Evolutionary conservation across 2,329 filamentous ascomycete genomes (phyloP).

Genomic region (Aspergillus piperis): DNA sequence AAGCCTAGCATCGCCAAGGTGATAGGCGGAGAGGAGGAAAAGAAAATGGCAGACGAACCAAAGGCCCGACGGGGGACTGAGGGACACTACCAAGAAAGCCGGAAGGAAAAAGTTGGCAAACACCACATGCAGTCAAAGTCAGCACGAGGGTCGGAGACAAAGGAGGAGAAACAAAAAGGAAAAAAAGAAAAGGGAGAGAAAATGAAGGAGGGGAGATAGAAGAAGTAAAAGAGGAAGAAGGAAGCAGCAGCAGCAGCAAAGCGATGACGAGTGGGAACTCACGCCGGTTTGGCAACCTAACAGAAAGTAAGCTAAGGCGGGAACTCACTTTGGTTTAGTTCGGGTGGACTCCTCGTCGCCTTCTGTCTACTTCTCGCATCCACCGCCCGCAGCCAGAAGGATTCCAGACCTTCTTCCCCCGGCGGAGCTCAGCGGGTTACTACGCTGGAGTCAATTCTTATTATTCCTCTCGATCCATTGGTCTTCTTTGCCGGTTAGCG

Average conservation of each 20-base stretch:
- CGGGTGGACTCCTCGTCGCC: neutral
- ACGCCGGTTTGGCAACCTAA: neutral
- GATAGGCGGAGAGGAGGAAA: neutral
- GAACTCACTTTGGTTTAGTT: neutral
- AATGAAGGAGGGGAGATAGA: neutral
- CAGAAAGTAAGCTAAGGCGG: neutral
- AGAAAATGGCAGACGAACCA: neutral
- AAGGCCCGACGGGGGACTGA: neutral
- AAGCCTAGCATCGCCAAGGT: constrained; percentile 28
- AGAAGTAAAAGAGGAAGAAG: neutral
- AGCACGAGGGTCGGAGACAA: neutral
- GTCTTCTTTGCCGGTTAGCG: no score
- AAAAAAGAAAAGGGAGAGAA: neutral
- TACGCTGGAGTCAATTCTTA: neutral
- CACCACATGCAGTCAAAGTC: neutral
- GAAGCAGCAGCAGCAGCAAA: neutral
- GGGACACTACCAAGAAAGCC: neutral
- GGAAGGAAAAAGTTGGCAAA: neutral
- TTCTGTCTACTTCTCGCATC: neutral
- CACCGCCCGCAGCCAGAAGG: constrained; percentile 3
- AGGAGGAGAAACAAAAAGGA: neutral
- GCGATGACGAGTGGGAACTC: constrained; percentile 5
- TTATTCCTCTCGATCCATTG: no score
- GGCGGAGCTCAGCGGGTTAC: neutral
- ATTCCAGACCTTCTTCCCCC: constrained; percentile 3